Conservation (phyloP, 2,329 filamentous ascomycete species). For the Zymoseptoria brevis region DNA sequence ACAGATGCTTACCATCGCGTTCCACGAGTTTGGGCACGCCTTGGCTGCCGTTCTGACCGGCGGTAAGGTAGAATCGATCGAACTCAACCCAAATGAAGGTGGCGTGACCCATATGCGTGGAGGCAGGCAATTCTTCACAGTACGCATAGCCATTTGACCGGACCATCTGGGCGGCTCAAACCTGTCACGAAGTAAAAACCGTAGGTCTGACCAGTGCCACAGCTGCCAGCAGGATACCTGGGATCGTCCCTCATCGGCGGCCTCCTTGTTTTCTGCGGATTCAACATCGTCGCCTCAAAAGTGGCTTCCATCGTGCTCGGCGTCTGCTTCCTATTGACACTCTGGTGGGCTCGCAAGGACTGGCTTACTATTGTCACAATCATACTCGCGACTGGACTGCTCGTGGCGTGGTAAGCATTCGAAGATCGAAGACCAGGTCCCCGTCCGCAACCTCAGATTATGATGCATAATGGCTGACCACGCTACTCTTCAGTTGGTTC, state of each 20-base stretch:
- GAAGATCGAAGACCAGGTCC: no score
- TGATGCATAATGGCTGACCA: no score
- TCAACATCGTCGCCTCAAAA: slow-evolving; percentile 74
- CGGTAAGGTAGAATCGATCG: slow-evolving; percentile 65
- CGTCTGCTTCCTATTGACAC: slow-evolving; percentile 66
- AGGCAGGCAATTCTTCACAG: slow-evolving; percentile 59
- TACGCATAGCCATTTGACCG: not conserved
- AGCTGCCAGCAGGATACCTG: slow-evolving; percentile 66
- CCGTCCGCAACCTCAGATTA: no score
- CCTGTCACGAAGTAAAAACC: no score
- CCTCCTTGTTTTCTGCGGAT: slow-evolving; percentile 69
- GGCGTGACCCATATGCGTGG: slow-evolving; percentile 72
- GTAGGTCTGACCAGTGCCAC: not conserved
- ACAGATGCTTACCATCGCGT: slow-evolving; percentile 74
- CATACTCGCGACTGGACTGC: slow-evolving; percentile 59
- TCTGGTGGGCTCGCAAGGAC: slow-evolving; percentile 74
- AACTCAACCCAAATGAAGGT: slow-evolving; percentile 66
- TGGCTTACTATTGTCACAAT: slow-evolving; percentile 70
- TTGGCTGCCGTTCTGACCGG: slow-evolving; percentile 65
- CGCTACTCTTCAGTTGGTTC: no score
- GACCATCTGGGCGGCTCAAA: no score
- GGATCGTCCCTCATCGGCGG: slow-evolving; percentile 71
- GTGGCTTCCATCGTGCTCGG: slow-evolving; percentile 66
- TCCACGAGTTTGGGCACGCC: slow-evolving; percentile 72
- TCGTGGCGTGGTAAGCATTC: slow-evolving; percentile 30